A percentile compares a stretch with the other conserved stretches of the same genome.
Evolutionary conservation across 2,329 filamentous ascomycete species (phyloP).

Genomic region (Pseudogymnoascus sp.): DNA sequence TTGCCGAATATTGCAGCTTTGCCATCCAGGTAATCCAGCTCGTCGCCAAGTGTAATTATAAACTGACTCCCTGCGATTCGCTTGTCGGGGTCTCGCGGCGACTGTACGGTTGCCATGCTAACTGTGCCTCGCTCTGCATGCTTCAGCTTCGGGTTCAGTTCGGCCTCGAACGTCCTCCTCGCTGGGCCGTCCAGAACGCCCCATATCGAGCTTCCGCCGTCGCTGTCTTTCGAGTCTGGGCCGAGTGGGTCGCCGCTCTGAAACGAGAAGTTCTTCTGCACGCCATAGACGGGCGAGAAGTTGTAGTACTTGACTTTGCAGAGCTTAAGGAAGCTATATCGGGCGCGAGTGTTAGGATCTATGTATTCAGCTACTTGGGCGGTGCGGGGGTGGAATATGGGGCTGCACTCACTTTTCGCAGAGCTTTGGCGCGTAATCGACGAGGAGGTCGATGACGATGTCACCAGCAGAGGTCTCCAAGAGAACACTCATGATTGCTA

Average conservation of each 20-base stretch:
- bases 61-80: slow-evolving; percentile 87
- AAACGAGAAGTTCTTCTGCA: slow-evolving; percentile 93
- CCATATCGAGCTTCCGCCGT: slow-evolving; percentile 93
- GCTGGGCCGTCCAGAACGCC: slow-evolving; percentile 63
- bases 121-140: slow-evolving; percentile 86
- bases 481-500: slow-evolving; percentile 70
- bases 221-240: slow-evolving; percentile 72
- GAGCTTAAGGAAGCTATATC: slow-evolving; percentile 82
- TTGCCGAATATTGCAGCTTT: slow-evolving; percentile 94
- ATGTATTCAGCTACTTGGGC: slow-evolving; percentile 41
- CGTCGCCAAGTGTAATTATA: slow-evolving; percentile 81
- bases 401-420: slow-evolving; percentile 79
- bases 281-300: slow-evolving; percentile 82
- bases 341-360: slow-evolving; percentile 41
- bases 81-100: slow-evolving; percentile 67
- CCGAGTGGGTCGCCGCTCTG: slow-evolving; percentile 93
- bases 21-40: slow-evolving; percentile 83
- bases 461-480: slow-evolving; percentile 90
- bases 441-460: slow-evolving; percentile 86
- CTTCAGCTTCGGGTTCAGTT: slow-evolving; percentile 79
- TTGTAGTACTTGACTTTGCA: slow-evolving; percentile 99
- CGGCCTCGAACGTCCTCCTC: slow-evolving; percentile 72
- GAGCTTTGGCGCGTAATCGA: slow-evolving; percentile 80
- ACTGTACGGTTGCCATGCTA: slow-evolving; percentile 90
- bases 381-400: slow-evolving; percentile 11